A percentile compares a stretch with the other conserved stretches of the same genome.
Evolutionary conservation across 75 land plant species (phyloP).

Genomic region (Selaginella tamariscina): DNA sequence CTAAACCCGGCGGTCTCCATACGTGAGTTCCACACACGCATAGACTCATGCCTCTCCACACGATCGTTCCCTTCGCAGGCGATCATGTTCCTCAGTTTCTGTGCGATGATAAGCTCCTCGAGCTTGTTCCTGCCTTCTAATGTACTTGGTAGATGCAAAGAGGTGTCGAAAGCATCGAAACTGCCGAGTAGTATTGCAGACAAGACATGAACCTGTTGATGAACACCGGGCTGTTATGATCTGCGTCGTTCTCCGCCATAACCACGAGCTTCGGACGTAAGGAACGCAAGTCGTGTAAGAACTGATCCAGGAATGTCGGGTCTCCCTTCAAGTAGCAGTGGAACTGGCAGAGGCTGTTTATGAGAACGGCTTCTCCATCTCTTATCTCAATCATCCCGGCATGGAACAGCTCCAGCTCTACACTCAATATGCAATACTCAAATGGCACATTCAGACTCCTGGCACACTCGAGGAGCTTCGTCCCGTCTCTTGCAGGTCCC

Average conservation of each 20-base stretch:
- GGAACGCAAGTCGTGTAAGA: not conserved
- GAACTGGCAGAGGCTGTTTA: constrained; percentile 12
- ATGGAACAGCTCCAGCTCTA: not conserved
- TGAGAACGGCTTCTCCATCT: not conserved
- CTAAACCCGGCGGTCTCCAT: not conserved
- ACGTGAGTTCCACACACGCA: not conserved
- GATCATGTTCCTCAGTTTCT: constrained; percentile 9
- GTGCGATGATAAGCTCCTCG: constrained; percentile 7
- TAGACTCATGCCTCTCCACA: constrained; percentile 8
- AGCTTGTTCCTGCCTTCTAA: not conserved
- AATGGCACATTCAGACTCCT: not conserved
- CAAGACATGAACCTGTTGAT: not conserved
- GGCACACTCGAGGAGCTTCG: constrained; percentile 5
- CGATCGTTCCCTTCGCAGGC: constrained; percentile 2
- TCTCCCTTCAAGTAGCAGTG: not conserved
- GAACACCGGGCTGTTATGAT: constrained; percentile 1
- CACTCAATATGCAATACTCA: not conserved
- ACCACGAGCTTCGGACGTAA: constrained; percentile 4
- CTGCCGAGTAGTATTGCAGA: not conserved
- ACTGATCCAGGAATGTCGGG: not conserved
- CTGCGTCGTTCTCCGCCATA: constrained; percentile 9
- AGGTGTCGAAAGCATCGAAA: constrained; percentile 5
- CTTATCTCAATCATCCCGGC: not conserved
- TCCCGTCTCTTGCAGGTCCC: constrained; percentile 2
- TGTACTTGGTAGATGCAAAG: not conserved